Evolutionary conservation across 768 basidiomycete species (phyloP).

Genomic region (Russula olivacea): DNA sequence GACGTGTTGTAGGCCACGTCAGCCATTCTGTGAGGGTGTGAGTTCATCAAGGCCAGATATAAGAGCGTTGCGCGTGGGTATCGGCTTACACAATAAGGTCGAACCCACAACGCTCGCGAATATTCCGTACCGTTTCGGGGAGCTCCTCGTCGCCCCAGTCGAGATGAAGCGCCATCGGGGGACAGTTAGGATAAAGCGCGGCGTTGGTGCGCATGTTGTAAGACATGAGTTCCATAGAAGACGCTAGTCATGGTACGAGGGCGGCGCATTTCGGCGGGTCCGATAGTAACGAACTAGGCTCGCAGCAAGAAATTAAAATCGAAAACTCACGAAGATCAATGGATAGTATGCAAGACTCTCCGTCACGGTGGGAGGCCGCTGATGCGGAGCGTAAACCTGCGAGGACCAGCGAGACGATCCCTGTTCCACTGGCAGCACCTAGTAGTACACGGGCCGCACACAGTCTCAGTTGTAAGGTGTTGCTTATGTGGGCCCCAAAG

Average conservation of each 20-base stretch:
- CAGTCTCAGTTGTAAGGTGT: background rate
- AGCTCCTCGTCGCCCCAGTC: constrained; percentile 67
- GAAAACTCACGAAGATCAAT: constrained; percentile 26
- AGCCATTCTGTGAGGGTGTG: constrained; percentile 57
- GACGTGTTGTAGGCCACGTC: constrained; percentile 90
- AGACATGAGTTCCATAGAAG: constrained; percentile 73
- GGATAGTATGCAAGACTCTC: constrained; percentile 14
- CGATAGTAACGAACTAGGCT: background rate
- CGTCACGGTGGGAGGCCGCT: background rate
- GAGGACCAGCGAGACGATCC: constrained; percentile 67
- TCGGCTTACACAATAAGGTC: constrained; percentile 64
- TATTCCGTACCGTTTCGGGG: constrained; percentile 39
- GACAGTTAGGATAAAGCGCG: constrained; percentile 30
- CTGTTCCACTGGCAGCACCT: constrained; percentile 89
- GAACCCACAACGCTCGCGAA: constrained; percentile 34
- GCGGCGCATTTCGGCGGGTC: background rate
- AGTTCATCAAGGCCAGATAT: background rate
- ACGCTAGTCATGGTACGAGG: constrained; percentile 40
- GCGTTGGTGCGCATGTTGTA: constrained; percentile 56
- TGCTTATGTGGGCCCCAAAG: constrained; percentile 18
- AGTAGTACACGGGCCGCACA: background rate
- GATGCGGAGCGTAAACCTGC: constrained; percentile 46
- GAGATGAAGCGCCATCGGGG: constrained; percentile 40
- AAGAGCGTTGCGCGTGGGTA: background rate
- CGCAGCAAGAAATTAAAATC: background rate